Base-by-base conservation (phyloP, 2,329 filamentous ascomycete species). In the Botrytis cinerea region DNA sequence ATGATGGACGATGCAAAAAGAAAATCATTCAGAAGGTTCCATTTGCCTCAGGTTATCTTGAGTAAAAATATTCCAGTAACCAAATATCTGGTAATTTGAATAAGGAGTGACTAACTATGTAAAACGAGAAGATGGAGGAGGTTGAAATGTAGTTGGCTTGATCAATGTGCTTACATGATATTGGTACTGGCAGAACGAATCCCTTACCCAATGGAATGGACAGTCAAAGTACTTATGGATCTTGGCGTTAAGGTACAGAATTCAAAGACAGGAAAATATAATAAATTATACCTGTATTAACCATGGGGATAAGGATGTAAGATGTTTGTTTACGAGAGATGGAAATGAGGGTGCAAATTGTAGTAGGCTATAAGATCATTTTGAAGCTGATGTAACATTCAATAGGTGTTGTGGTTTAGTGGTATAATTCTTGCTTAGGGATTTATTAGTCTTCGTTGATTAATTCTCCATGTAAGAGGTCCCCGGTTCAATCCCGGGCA, bases 381-480 rank as follows among this genome's bases (percentile, higher is more conserved):
- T 3, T 12, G 0, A 6, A 1, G 4, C 8, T 1, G 0, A 1
- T 2, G 1, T 14, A 10, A 0, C 3, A 18, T 8, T 22, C 10
- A 43, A 2, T 0, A 2, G 63, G 63, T 73, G 63, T 69, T 69
- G 63, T 73, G 71, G 71, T 73, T 73, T 73, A 73, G 71, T 69
- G 71, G 71, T 73, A 73, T 73, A 73, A 73, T 73, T 69, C 71
- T 73, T 73, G 71, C 71, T 73, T 73, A 73, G 71, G 71, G 71
- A 51, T 28, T 4, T 18, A 68, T 68, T 10, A 32, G 7, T 40
- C 32, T 9, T 25, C 1, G 7, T 9, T 6, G 60, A 38, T 28
- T 57, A 2, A 59, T 48, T 51, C 40, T 38, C 32, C 43, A 57
- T 73, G 71, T 73, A 73, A 73, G 71, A 69, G 71, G 71, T 73